phyloP scores from a whole-genome alignment of 1,284 basidiomycete species.

The Sanghuangporus baumii region DNA sequence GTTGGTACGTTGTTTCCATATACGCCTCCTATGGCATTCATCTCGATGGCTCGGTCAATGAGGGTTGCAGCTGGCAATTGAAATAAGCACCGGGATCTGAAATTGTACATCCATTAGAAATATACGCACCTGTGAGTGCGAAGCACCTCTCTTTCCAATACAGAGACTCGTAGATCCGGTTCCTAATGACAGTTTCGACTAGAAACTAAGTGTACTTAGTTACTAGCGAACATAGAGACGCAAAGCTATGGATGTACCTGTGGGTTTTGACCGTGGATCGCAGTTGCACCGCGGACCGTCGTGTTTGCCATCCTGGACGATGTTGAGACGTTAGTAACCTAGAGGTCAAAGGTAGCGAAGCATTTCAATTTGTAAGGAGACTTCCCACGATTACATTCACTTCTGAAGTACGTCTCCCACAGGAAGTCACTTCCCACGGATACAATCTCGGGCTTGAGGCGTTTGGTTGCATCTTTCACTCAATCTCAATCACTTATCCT shows the following conservation, averaged over 20 bases:
- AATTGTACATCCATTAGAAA: neutral
- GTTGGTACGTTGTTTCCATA: constrained; percentile 91
- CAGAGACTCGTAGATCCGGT: constrained; percentile 90
- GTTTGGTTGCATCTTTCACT: too few species aligned
- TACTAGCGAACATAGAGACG: neutral
- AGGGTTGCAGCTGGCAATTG: constrained; percentile 70
- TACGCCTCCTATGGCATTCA: constrained; percentile 86
- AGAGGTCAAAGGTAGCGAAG: too few species aligned
- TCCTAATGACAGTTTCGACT: constrained; percentile 94
- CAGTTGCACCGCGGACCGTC: constrained; percentile 73
- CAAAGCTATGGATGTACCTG: constrained; percentile 45
- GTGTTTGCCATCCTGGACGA: constrained; percentile 75
- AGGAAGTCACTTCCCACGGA: too few species aligned
- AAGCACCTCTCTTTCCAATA: constrained; percentile 99
- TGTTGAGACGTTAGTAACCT: too few species aligned
- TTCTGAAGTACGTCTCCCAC: too few species aligned
- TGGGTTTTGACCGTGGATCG: constrained; percentile 94
- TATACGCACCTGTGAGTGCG: constrained; percentile 71
- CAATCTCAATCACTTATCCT: too few species aligned
- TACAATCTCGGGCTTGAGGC: too few species aligned
- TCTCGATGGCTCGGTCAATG: constrained; percentile 86
- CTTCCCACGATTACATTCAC: too few species aligned
- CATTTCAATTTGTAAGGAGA: too few species aligned
- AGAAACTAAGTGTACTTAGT: constrained; percentile 59
- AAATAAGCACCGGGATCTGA: neutral